phyloP scores from a whole-genome alignment of 257 asterid genomes.

The Handroanthus guayacan region DNA sequence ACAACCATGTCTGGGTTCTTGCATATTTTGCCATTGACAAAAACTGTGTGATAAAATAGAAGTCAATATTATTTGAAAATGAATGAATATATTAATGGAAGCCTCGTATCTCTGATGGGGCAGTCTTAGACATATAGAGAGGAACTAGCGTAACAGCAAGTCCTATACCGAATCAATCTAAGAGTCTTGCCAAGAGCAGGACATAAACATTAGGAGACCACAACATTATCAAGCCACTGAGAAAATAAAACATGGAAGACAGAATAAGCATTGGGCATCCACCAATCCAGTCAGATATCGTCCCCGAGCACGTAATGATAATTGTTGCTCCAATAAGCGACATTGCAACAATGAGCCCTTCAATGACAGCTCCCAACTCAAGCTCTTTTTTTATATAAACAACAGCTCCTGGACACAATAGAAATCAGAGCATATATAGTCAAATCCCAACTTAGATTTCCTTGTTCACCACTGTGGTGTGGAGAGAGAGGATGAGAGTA shows the following conservation, averaged over 20 bases:
- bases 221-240: conserved; percentile 78
- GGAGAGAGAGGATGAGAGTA: neutral
- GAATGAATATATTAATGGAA: too few species aligned
- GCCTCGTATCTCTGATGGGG: conserved; percentile 85
- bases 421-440: conserved; percentile 1
- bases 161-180: conserved; percentile 82
- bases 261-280: conserved; percentile 83
- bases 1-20: too few species aligned
- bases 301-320: conserved; percentile 79
- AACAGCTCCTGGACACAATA: conserved; percentile 52
- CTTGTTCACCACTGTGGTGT: neutral
- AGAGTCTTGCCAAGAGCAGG: conserved; percentile 73
- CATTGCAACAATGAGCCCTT: conserved; percentile 86
- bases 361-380: conserved; percentile 49
- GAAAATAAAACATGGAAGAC: conserved; percentile 71
- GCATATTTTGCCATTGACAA: too few species aligned
- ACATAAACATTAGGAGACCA: conserved; percentile 87
- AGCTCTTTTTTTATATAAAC: conserved; percentile 64
- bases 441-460: neutral
- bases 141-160: conserved; percentile 83
- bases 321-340: conserved; percentile 84
- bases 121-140: conserved; percentile 81
- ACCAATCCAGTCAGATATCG: conserved; percentile 67
- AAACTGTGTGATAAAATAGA: too few species aligned
- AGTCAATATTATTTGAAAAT: too few species aligned